Evolutionary conservation across 495 filamentous ascomycete genomes (phyloP).

Genomic region (Podospora appendiculata): DNA sequence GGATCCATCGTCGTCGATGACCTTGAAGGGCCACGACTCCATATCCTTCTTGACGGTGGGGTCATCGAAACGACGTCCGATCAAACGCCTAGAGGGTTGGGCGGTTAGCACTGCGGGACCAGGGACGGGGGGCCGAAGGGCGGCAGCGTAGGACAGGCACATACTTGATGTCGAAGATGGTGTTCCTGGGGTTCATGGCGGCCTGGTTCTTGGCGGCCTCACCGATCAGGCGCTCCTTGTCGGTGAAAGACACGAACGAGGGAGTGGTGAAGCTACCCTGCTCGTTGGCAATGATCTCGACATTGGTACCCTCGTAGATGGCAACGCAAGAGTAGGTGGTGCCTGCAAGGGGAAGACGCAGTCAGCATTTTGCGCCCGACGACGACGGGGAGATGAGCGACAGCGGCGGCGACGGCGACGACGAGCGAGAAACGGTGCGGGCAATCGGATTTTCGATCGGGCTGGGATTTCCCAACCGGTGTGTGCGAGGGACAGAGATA

Average conservation of each 20-base stretch:
- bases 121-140: no score
- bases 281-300: conserved; percentile 99
- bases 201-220: conserved; percentile 99
- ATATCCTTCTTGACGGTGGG: conserved; percentile 96
- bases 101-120: conserved; percentile 16
- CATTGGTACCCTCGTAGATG: conserved; percentile 97
- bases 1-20: conserved; percentile 81
- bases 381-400: not conserved
- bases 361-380: conserved; percentile 3
- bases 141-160: not conserved
- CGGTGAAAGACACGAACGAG: conserved; percentile 97
- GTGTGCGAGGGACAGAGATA: no score
- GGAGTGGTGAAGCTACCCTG: conserved; percentile 98
- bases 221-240: conserved; percentile 95
- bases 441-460: no score
- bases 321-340: conserved; percentile 99
- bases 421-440: not conserved
- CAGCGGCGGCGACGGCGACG: not conserved
- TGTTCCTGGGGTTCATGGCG: conserved; percentile 96
- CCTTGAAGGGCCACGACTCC: conserved; percentile 98
- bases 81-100: conserved; percentile 59
- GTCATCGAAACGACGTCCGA: conserved; percentile 90
- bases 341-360: conserved; percentile 43
- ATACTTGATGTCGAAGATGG: conserved; percentile 95
- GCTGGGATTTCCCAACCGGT: no score